Conservation (phyloP, 768 basidiomycete genomes). For the Gloeophyllum trabeum region DNA sequence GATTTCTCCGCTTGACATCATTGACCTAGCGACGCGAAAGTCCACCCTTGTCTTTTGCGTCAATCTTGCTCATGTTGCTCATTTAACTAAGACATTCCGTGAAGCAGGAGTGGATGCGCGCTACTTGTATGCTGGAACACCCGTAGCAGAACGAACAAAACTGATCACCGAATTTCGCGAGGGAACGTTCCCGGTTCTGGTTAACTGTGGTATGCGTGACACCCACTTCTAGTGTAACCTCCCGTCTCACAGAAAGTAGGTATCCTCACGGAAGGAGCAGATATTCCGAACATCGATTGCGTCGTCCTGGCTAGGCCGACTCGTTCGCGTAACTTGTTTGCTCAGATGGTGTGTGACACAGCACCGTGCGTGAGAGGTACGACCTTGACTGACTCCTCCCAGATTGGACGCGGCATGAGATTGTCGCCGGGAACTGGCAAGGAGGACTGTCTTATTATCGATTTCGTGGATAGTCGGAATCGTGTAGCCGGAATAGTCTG, state of each 20-base stretch:
- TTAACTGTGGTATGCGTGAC: slow-evolving; percentile 66
- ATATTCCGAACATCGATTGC: slow-evolving; percentile 93
- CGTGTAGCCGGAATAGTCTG: slow-evolving; percentile 66
- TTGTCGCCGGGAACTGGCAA: slow-evolving; percentile 76
- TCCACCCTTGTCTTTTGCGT: slow-evolving; percentile 93
- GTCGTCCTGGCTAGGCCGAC: slow-evolving; percentile 84
- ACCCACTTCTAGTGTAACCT: neutral
- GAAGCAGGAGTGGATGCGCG: slow-evolving; percentile 75
- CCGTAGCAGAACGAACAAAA: slow-evolving; percentile 45
- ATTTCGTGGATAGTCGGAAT: slow-evolving; percentile 73
- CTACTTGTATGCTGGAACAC: slow-evolving; percentile 64
- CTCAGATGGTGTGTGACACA: slow-evolving; percentile 68
- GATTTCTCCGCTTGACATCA: neutral
- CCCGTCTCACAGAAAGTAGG: slow-evolving; percentile 30
- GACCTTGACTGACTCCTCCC: too few species aligned
- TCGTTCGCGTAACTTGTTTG: slow-evolving; percentile 77
- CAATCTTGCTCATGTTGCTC: slow-evolving; percentile 68
- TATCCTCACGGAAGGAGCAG: slow-evolving; percentile 87
- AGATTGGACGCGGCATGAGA: slow-evolving; percentile 92
- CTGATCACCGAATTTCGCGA: slow-evolving; percentile 58
- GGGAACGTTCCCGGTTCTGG: slow-evolving; percentile 71
- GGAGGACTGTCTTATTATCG: slow-evolving; percentile 76
- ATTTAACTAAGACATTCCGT: slow-evolving; percentile 64
- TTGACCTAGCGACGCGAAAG: slow-evolving; percentile 40
- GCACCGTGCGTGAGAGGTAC: neutral